Evolutionary conservation across 108 stramenopile species (phyloP), one percentile per base, ranked within the genome.

Genomic region (Stephanodiscus triporus): DNA sequence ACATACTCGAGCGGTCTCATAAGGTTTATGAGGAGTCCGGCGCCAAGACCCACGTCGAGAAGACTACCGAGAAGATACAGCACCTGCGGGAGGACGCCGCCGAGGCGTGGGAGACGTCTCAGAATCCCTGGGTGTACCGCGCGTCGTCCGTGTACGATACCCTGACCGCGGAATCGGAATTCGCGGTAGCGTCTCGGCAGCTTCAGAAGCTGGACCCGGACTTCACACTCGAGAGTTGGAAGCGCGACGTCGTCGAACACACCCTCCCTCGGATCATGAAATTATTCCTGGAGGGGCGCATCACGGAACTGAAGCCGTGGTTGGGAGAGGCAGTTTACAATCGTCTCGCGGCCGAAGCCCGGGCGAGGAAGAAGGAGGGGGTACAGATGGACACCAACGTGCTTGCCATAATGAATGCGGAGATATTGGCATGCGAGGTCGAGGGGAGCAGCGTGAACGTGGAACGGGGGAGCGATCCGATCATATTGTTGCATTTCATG

Each of bases 81-180:
- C 84, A 97, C 63, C 70, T 93, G 32, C 54, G 59, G 10, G 93
- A 95, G 72, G 97, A 98, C 71, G 97, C 93, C 26, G 73, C 75
- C 22, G 98, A 98, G 83, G 90, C 96, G 24, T 98, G 97, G 97
- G 98, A 99, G 75, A 99, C 98, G 58, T 95, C 88, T 59, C 98
- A 98, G 84, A 97, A 99, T 88, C 99, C 99, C 11, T 90, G 98
- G 86, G 97, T 99, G 11, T 99, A 99, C 75, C 94, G 95, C 50
- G 84, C 93, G 20, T 97, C 96, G 36, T 93, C 91, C 26, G 93
- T 95, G 32, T 97, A 94, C 76, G 99, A 99, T 63, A 96, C 96
- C 16, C 38, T 99, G 56, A 97, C 97, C 4, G 96, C 96, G 0
- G 97, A 98, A 84, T 95, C 96, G 16, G 97, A 98, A 23, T 89